phyloP scores from a whole-genome alignment of 352 stramenopile genomes.

The Globisporangium acanthophoron region DNA sequence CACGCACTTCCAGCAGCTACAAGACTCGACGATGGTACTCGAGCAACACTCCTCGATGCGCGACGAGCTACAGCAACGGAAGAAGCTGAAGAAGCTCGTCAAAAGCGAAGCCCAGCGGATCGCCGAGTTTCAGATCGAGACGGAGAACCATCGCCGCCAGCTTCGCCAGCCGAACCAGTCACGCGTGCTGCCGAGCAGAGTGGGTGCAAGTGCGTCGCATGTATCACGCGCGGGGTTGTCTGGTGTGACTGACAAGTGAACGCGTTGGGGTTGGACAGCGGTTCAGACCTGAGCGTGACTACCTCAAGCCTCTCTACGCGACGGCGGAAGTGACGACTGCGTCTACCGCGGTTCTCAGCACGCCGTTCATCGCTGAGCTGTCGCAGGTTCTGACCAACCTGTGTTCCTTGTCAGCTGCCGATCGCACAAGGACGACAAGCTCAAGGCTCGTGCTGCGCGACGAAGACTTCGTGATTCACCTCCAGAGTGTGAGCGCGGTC shows the following conservation, averaged over 20 bases:
- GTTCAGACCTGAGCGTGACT: constrained; percentile 45
- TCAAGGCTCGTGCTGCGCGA: constrained; percentile 27
- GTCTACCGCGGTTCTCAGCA: constrained; percentile 20
- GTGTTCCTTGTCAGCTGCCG: background rate
- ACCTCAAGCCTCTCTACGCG: constrained; percentile 44
- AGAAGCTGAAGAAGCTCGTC: background rate
- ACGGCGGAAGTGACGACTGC: constrained; percentile 22
- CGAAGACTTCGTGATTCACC: constrained; percentile 36
- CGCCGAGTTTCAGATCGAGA: constrained; percentile 4
- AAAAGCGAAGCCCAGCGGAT: constrained; percentile 12
- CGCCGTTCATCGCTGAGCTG: constrained; percentile 23
- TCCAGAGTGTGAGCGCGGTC: constrained; percentile 4
- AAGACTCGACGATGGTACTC: constrained; percentile 31
- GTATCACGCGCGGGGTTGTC: background rate
- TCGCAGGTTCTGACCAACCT: constrained; percentile 5
- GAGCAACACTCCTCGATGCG: constrained; percentile 5
- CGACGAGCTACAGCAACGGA: constrained; percentile 10
- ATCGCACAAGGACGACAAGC: background rate
- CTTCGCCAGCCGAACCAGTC: background rate
- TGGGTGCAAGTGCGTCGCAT: background rate
- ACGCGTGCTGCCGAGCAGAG: background rate
- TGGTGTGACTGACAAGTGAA: background rate
- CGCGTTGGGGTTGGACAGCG: constrained; percentile 17
- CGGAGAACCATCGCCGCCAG: background rate
- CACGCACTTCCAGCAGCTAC: constrained; percentile 43